Evolutionary conservation across 768 basidiomycete species (phyloP), one percentile per base, ranked within the genome.

Genomic region (Kwoniella pini): DNA sequence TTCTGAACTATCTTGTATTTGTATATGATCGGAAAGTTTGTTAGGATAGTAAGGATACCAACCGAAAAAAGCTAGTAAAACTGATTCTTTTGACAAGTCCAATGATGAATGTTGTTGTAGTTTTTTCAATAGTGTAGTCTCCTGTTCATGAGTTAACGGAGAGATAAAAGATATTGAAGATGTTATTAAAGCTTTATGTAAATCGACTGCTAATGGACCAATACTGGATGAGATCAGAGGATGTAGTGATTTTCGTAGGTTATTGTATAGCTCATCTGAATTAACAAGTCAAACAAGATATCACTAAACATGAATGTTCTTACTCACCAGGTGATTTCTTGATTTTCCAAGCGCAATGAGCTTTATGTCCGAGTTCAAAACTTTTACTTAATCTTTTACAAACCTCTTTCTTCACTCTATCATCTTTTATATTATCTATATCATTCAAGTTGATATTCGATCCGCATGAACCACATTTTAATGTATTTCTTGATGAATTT

Each of bases 41-140:
- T 71, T 67, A 10, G 65, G 63, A 30, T 63, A 52, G 45, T 65
- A 69, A 2, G 70, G 70, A 28, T 62, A 71, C 72, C 72, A 74
- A 10, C 54, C 70, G 62, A 71, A 74, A 10, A 74, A 44, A 6
- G 69, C 55, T 39, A 4, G 24, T 38, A 24, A 69, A 30, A 11
- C 56, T 48, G 31, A 55, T 31, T 12, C 28, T 24, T 11, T 58
- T 48, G 63, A 50, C 24, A 15, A 44, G 13, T 24, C 38, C 19
- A 9, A 22, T 13, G 6, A 15, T 7, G 27, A 15, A 27, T n/a
- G 33, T 10, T 1, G 44, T 33, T 19, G 50, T n/a, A 7, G 59
- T 15, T 7, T 7, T 36, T 36, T 2, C 22, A 27, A n/a, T 61
- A 48, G 26, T 51, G 51, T 4, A 6, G 9, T 26, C 22, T 36